Evolutionary conservation across 331 rosid genomes (phyloP), one percentile per base, ranked within the genome.

Genomic region (Quercus phellos): DNA sequence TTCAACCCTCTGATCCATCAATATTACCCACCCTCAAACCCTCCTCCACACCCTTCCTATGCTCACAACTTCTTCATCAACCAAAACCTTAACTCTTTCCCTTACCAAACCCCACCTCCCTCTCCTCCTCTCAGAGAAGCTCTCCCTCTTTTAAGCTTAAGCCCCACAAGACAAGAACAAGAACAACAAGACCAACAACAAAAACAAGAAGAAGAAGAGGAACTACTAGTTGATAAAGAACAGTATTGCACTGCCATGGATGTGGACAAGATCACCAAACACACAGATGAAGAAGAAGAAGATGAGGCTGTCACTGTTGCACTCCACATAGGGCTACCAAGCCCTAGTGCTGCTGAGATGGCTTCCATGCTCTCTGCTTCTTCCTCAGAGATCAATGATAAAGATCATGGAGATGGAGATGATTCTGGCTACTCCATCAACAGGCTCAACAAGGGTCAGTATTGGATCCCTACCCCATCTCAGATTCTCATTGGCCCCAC

Each of bases 401-500:
- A 82, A 76, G 89, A 87, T 6, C 85, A 82, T 9, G 74, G 51
- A 7, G 70, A 68, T 72, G 77, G 73, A 16, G 88, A 70, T 2
- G 81, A 84, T 73, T 84, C 87, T 54, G 91, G 89, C 18, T 86
- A 87, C 77, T 82, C 85, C 80, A 54, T 76, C 8, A 84, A 77
- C 55, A 85, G 87, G 66, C 90, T 92, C 56, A 90, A 90, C 90
- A 94, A 92, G 86, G 98, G 98, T 6, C 97, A 92, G 85, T 94
- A 92, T 53, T 94, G 98, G 98, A 94, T 94, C 91, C 97, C 97
- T 29, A 94, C 98, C n/a, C 98, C 98, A 81, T 89, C 98, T 19
- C 98, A 94, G 89, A 94, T 94, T 83, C 98, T 94, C 89, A 92
- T 94, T 79, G 97, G 98, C 81, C 97, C 97, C 5, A 94, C 98